A percentile compares a stretch with the other conserved stretches of the same genome.
Conservation (phyloP, 1,284 basidiomycete species). For the Apiotrichum brassicae region DNA sequence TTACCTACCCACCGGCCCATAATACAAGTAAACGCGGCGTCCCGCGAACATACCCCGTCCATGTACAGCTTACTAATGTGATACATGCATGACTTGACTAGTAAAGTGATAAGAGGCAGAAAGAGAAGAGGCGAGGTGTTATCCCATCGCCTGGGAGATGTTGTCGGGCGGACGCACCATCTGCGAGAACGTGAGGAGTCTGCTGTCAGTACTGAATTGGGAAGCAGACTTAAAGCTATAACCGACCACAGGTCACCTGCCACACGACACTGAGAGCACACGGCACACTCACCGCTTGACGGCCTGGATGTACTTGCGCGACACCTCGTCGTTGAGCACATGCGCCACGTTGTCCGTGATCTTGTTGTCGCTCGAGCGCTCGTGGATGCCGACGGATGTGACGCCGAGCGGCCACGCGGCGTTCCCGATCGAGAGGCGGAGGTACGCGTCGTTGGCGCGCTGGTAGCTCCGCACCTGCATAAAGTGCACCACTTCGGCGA, state of each 20-base stretch:
- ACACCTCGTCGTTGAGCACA: constrained; percentile 97
- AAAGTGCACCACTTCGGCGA: constrained; percentile 92
- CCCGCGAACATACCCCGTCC: no score
- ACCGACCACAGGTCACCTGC: no score
- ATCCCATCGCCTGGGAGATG: constrained; percentile 86
- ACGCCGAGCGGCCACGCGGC: constrained; percentile 99
- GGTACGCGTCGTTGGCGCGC: constrained; percentile 91
- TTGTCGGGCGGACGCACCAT: constrained; percentile 89
- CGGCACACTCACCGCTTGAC: constrained; percentile 73
- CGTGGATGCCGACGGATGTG: constrained; percentile 98
- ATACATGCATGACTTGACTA: constrained; percentile 1
- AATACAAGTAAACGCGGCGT: no score
- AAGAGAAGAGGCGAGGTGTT: constrained; percentile 6
- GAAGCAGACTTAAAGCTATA: no score
- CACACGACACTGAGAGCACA: no score
- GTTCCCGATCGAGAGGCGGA: constrained; percentile 94
- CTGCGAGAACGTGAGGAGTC: constrained; percentile 87
- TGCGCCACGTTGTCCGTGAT: constrained; percentile 96
- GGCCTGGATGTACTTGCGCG: constrained; percentile 97
- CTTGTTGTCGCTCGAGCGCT: constrained; percentile 92
- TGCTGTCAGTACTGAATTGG: constrained; percentile 46
- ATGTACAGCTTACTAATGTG: constrained; percentile 4
- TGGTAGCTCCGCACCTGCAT: constrained; percentile 95
- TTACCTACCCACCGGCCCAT: neutral
- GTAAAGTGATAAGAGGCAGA: neutral